Evolutionary conservation across 805 yeast species (phyloP).

Genomic region (Candida berthetii): DNA sequence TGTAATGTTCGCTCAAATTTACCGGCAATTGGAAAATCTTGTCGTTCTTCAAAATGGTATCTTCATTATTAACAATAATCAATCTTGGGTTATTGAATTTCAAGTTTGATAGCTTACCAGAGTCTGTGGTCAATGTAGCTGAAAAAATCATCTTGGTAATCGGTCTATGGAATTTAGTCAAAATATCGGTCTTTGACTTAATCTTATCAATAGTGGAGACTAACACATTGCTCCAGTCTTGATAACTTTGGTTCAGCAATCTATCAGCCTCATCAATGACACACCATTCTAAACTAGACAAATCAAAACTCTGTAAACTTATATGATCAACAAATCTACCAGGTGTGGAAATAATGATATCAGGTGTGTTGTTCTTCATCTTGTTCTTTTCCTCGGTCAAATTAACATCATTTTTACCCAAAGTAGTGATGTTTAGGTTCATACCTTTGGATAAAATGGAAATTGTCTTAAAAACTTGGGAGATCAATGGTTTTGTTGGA

Average conservation of each 20-base stretch:
- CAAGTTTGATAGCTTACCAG: constrained; percentile 74
- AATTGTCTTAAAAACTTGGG: constrained; percentile 71
- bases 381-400: constrained; percentile 56
- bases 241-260: constrained; percentile 80
- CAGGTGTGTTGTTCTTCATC: constrained; percentile 46
- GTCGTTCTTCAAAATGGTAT: constrained; percentile 36
- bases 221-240: constrained; percentile 76
- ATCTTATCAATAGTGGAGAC: constrained; percentile 27
- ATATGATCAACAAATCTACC: constrained; percentile 82
- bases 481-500: constrained; percentile 85
- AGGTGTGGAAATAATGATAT: constrained; percentile 66
- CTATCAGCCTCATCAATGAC: constrained; percentile 83
- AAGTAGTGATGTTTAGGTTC: constrained; percentile 52
- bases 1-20: constrained; percentile 37
- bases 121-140: constrained; percentile 91
- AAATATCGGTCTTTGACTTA: constrained; percentile 21
- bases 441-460: constrained; percentile 59
- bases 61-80: constrained; percentile 60
- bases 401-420: constrained; percentile 46
- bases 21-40: constrained; percentile 54
- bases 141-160: constrained; percentile 73
- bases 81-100: constrained; percentile 68
- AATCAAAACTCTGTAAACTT: constrained; percentile 29
- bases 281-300: constrained; percentile 52
- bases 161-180: constrained; percentile 15